Conservation (phyloP, 2,329 filamentous ascomycete species). For the Fragosphaeria purpurea region DNA sequence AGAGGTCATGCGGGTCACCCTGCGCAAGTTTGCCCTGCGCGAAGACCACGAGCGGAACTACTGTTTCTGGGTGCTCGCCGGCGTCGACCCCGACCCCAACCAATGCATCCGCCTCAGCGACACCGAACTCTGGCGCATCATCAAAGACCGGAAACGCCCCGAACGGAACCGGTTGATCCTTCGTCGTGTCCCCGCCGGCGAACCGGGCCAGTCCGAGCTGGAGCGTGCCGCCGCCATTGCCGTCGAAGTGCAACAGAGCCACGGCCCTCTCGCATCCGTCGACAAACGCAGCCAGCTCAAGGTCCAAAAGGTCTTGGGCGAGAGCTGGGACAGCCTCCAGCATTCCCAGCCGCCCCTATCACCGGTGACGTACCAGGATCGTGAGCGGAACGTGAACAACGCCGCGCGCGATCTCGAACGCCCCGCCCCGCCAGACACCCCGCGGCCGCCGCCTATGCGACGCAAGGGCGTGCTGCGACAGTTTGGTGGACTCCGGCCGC, state of each 20-base stretch:
- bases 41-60: slow-evolving; percentile 91
- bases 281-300: slow-evolving; percentile 78
- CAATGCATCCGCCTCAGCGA: slow-evolving; percentile 78
- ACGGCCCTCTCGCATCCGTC: slow-evolving; percentile 45
- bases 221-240: slow-evolving; percentile 82
- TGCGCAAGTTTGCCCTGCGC: slow-evolving; percentile 78
- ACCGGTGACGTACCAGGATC: slow-evolving; percentile 61
- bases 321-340: slow-evolving; percentile 69
- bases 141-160: slow-evolving; percentile 72
- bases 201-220: slow-evolving; percentile 79
- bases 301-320: slow-evolving; percentile 80
- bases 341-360: slow-evolving; percentile 67
- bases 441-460: slow-evolving; percentile 27
- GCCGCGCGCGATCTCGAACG: slow-evolving; percentile 49
- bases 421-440: slow-evolving; percentile 38
- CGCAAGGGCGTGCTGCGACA: slow-evolving; percentile 55
- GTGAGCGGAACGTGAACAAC: slow-evolving; percentile 56
- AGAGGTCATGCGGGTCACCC: slow-evolving; percentile 80
- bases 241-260: slow-evolving; percentile 66
- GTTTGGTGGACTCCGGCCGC: slow-evolving; percentile 86
- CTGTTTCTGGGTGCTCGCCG: slow-evolving; percentile 89
- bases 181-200: slow-evolving; percentile 81
- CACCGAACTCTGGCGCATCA: slow-evolving; percentile 80
- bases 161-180: slow-evolving; percentile 88
- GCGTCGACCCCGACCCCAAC: slow-evolving; percentile 69